A percentile compares a stretch with the other conserved stretches of the same genome.
Evolutionary conservation across 148 eudicot species (phyloP).

Genomic region (Mesembryanthemum crystallinum): DNA sequence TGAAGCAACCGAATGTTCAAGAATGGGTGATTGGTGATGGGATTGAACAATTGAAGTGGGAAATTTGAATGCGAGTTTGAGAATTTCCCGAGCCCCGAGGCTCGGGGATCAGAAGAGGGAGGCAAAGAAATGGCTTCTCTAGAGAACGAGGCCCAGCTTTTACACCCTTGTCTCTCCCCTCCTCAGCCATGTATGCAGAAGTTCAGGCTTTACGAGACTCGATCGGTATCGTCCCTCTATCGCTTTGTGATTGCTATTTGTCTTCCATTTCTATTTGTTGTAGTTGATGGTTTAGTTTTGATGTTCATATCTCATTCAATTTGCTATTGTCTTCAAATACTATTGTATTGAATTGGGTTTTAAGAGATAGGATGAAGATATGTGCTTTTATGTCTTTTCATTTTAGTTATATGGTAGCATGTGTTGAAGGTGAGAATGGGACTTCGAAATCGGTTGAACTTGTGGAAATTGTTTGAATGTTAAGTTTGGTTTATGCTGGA

Average conservation of each 20-base stretch:
- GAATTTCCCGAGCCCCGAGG: constrained; percentile 68
- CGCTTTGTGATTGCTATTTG: not conserved
- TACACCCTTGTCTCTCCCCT: constrained; percentile 33
- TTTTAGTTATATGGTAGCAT: constrained; percentile 10
- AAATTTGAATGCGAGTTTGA: constrained; percentile 52
- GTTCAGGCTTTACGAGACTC: constrained; percentile 82
- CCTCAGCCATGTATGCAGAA: constrained; percentile 61
- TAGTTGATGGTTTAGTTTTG: not conserved
- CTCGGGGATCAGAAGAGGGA: constrained; percentile 49
- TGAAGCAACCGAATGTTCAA: constrained; percentile 47
- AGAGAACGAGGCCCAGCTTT: constrained; percentile 30
- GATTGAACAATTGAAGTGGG: constrained; percentile 21
- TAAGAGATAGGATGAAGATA: not conserved
- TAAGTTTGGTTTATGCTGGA: not conserved
- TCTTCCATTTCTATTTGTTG: not conserved
- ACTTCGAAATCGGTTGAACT: not conserved
- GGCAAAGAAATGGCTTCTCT: constrained; percentile 29
- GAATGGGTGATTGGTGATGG: constrained; percentile 25
- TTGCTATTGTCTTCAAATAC: not conserved
- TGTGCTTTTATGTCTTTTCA: not conserved
- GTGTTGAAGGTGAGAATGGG: not conserved
- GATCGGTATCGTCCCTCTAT: constrained; percentile 46
- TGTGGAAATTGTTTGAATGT: not conserved
- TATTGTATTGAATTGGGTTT: constrained; percentile 1
- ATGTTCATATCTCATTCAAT: not conserved